These are phyloP conservation scores for Graphiopsis chlorocephala DNA, from an alignment of 2,329 filamentous ascomycete species.

Conservation along the genomic window DNA sequence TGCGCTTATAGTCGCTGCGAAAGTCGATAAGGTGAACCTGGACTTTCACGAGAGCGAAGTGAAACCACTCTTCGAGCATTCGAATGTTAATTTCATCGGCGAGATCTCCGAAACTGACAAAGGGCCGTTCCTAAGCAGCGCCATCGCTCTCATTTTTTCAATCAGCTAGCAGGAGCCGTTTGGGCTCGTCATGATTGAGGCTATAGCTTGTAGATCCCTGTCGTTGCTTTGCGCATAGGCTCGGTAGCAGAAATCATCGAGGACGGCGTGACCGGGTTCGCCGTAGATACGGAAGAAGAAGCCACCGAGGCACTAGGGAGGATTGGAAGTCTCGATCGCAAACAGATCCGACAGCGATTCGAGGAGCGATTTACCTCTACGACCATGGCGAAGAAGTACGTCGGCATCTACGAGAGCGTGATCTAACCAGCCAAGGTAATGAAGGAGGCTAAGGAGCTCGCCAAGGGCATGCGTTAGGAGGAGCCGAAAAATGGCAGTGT, in stretches of 20 bases:
- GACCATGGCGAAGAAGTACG: neutral
- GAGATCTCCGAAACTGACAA: neutral
- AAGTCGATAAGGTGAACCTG: neutral
- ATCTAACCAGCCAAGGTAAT: neutral
- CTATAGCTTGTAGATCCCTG: neutral
- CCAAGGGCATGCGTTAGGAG: neutral
- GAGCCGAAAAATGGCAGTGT: neutral
- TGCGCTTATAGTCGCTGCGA: neutral
- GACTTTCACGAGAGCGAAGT: neutral
- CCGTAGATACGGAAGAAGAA: neutral
- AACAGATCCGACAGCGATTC: neutral
- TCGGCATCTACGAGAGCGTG: neutral
- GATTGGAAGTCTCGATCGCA: neutral
- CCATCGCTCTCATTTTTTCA: neutral
- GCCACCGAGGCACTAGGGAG: neutral
- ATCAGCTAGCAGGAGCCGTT: neutral
- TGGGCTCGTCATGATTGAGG: neutral
- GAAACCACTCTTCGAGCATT: neutral
- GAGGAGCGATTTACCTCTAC: neutral
- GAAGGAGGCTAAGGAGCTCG: neutral
- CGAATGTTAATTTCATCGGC: neutral
- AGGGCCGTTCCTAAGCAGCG: neutral
- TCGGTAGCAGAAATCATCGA: neutral
- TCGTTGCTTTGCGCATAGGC: neutral
- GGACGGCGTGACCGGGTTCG: neutral